phyloP scores from a whole-genome alignment of 1,284 basidiomycete genomes.

The Coniophora puteana region DNA sequence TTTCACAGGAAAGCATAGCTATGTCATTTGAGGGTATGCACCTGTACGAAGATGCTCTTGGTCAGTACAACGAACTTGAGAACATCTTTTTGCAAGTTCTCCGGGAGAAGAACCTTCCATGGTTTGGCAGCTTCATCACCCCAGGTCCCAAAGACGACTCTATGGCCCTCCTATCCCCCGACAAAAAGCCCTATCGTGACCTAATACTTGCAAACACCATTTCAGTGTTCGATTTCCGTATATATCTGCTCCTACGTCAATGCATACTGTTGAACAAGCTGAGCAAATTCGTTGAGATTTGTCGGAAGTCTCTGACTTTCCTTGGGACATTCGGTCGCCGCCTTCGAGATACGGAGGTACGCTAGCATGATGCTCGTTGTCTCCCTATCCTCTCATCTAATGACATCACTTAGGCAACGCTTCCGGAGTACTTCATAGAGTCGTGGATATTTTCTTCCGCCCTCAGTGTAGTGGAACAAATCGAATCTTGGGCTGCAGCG shows the following conservation, averaged over 20 bases:
- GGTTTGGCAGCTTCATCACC: slow-evolving; percentile 84
- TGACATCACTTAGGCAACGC: slow-evolving; percentile 43
- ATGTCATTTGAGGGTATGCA: slow-evolving; percentile 90
- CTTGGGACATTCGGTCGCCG: slow-evolving; percentile 79
- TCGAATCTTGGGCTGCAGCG: slow-evolving; percentile 68
- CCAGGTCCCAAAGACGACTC: slow-evolving; percentile 77
- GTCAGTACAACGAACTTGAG: slow-evolving; percentile 92
- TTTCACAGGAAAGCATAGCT: slow-evolving; percentile 84
- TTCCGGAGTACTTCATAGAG: slow-evolving; percentile 84
- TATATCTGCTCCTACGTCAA: slow-evolving; percentile 89
- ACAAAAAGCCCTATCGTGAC: slow-evolving; percentile 85
- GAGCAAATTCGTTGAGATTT: slow-evolving; percentile 65
- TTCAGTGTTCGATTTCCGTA: slow-evolving; percentile 90
- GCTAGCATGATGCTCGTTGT: slow-evolving; percentile 16
- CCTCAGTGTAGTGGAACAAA: slow-evolving; percentile 82
- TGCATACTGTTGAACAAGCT: slow-evolving; percentile 75
- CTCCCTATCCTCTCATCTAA: slow-evolving; percentile 10
- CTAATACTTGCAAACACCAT: slow-evolving; percentile 90
- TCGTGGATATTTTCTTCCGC: slow-evolving; percentile 94
- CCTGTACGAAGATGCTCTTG: slow-evolving; percentile 84
- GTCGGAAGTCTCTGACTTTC: slow-evolving; percentile 66
- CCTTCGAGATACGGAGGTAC: slow-evolving; percentile 72
- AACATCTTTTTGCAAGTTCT: slow-evolving; percentile 77
- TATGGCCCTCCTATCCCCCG: slow-evolving; percentile 72
- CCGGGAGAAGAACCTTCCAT: slow-evolving; percentile 81